Evolutionary conservation across 176 grass and related monocot species (phyloP).

Genomic region (Triticum dicoccoides): DNA sequence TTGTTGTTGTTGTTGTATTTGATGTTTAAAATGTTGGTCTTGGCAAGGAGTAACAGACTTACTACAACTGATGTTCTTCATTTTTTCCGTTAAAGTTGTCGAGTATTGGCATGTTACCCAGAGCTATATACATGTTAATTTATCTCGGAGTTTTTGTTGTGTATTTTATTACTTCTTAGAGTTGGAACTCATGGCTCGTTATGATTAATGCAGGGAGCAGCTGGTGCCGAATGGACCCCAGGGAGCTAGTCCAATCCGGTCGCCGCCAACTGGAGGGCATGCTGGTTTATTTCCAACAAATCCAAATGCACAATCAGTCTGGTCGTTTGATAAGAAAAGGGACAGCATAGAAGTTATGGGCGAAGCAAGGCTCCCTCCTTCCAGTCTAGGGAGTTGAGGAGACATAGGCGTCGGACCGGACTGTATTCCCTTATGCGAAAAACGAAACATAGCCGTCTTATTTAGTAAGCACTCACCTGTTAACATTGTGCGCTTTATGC

Average conservation of each 20-base stretch:
- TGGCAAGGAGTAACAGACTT: constrained; percentile 8
- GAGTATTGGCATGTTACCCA: background rate
- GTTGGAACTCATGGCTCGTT: background rate
- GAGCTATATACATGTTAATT: background rate
- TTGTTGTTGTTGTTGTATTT: background rate
- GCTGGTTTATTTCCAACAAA: constrained; percentile 38
- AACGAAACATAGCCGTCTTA: constrained; percentile 22
- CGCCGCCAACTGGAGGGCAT: constrained; percentile 19
- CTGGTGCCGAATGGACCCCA: constrained; percentile 37
- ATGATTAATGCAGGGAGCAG: constrained; percentile 43
- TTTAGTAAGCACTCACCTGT: constrained; percentile 36
- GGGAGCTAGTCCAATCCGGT: constrained; percentile 36
- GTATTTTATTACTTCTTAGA: background rate
- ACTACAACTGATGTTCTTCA: background rate
- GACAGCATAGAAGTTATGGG: constrained; percentile 41
- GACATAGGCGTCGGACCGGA: constrained; percentile 14
- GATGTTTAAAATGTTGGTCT: background rate
- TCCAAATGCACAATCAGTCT: constrained; percentile 68
- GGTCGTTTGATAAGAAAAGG: constrained; percentile 73
- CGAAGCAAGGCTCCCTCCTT: constrained; percentile 32
- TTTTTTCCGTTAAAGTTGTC: background rate
- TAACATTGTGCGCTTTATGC: constrained; percentile 10
- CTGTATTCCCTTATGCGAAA: constrained; percentile 44
- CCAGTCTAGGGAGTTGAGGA: constrained; percentile 16
- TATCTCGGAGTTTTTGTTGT: background rate